phyloP scores from a whole-genome alignment of 1,284 basidiomycete genomes.

The Retiboletus flavoniger region DNA sequence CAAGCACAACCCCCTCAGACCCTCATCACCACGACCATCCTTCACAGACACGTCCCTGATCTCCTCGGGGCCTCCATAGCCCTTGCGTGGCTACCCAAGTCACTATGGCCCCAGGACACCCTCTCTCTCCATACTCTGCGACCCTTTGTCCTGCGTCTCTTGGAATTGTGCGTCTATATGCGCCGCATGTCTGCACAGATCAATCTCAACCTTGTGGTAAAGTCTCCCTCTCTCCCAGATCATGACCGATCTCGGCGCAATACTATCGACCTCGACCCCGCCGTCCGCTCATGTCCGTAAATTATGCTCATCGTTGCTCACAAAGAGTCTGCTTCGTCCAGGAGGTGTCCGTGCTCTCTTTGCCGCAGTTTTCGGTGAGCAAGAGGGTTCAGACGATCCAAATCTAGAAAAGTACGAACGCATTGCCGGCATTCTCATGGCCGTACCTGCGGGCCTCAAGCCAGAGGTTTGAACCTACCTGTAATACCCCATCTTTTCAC shows the following conservation, averaged over 20 bases:
- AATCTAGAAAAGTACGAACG: slow-evolving; percentile 67
- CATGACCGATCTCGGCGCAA: slow-evolving; percentile 59
- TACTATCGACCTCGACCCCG: slow-evolving; percentile 47
- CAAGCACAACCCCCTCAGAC: slow-evolving; percentile 50
- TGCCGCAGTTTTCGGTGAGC: slow-evolving; percentile 64
- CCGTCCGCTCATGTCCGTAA: slow-evolving; percentile 52
- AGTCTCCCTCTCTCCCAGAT: slow-evolving; percentile 64
- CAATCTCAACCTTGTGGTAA: slow-evolving; percentile 16
- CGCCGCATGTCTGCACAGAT: slow-evolving; percentile 9
- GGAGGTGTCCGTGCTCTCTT: slow-evolving; percentile 68
- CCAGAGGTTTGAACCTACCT: slow-evolving; percentile 45
- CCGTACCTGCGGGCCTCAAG: slow-evolving; percentile 53
- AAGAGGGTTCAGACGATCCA: slow-evolving; percentile 46
- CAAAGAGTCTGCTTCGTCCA: slow-evolving; percentile 63
- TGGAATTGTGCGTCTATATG: slow-evolving; percentile 52
- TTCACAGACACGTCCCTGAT: slow-evolving; percentile 58
- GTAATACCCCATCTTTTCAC: neutral
- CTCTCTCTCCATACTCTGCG: slow-evolving; percentile 40
- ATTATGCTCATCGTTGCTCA: slow-evolving; percentile 58
- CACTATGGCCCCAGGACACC: slow-evolving; percentile 42
- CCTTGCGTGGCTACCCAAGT: slow-evolving; percentile 69
- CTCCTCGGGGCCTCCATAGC: slow-evolving; percentile 57
- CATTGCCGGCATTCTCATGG: slow-evolving; percentile 54
- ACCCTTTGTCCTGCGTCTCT: slow-evolving; percentile 51
- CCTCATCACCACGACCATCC: slow-evolving; percentile 56